phyloP scores from a whole-genome alignment of 345 rosid species.

The Atalantia buxifolia region DNA sequence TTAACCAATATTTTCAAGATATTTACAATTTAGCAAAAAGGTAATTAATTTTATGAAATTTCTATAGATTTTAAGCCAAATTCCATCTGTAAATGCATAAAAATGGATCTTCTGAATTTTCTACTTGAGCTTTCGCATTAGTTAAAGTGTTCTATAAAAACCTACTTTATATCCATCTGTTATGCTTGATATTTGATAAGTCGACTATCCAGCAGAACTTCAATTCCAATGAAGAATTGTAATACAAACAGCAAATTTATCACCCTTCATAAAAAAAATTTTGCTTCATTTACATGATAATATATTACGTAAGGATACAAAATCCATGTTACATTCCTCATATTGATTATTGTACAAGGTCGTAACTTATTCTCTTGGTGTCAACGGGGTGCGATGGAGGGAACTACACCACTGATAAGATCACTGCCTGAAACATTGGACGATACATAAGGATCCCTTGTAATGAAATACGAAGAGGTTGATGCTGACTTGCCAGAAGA shows the following conservation, averaged over 20 bases:
- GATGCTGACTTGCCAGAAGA: slow-evolving; percentile 39
- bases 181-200: too few species aligned
- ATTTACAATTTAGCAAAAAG: too few species aligned
- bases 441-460: slow-evolving; percentile 32
- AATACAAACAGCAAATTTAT: neutral
- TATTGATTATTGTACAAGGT: neutral
- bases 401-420: slow-evolving; percentile 56
- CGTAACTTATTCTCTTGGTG: neutral
- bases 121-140: too few species aligned
- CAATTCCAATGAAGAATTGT: too few species aligned
- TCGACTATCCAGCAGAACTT: too few species aligned
- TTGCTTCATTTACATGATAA: neutral
- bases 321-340: neutral
- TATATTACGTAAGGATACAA: neutral
- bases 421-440: slow-evolving; percentile 55
- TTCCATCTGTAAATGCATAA: too few species aligned
- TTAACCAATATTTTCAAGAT: too few species aligned
- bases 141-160: too few species aligned
- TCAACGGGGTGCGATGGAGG: slow-evolving; percentile 58
- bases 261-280: neutral
- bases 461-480: slow-evolving; percentile 23
- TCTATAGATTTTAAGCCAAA: too few species aligned
- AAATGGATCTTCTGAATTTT: too few species aligned
- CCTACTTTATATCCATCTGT: too few species aligned
- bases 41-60: too few species aligned